phyloP scores from a whole-genome alignment of 805 yeast species.

The Metschnikowia kunwiensis region DNA sequence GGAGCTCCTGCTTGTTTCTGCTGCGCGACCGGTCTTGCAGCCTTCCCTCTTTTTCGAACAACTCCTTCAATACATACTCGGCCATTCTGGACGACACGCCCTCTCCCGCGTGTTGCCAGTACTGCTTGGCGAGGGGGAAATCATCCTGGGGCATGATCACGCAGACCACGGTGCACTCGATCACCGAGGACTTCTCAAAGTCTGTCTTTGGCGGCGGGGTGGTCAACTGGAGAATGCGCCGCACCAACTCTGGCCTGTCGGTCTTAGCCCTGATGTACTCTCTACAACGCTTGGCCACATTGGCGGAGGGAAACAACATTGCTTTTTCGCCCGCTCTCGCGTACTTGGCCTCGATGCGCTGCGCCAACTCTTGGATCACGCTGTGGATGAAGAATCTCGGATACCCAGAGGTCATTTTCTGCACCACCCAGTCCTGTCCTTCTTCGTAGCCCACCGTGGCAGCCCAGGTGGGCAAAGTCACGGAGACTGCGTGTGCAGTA shows the following conservation, averaged over 20 bases:
- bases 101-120: slow-evolving; percentile 98
- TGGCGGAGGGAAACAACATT: slow-evolving; percentile 73
- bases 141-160: slow-evolving; percentile 70
- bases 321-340: slow-evolving; percentile 77
- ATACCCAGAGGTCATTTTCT: slow-evolving; percentile 80
- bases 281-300: slow-evolving; percentile 80
- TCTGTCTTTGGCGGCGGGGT: slow-evolving; percentile 63
- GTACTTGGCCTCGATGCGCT: slow-evolving; percentile 58
- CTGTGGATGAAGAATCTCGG: slow-evolving; percentile 79
- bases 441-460: slow-evolving; percentile 91
- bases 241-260: slow-evolving; percentile 25
- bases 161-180: slow-evolving; percentile 69
- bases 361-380: slow-evolving; percentile 54
- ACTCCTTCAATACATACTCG: slow-evolving; percentile 72
- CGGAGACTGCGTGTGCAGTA: slow-evolving; percentile 91
- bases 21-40: slow-evolving; percentile 14
- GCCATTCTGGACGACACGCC: slow-evolving; percentile 91
- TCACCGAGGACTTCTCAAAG: slow-evolving; percentile 55
- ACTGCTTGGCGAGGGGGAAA: slow-evolving; percentile 67
- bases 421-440: slow-evolving; percentile 77
- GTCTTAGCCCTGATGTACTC: slow-evolving; percentile 57
- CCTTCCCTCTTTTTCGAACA: slow-evolving; percentile 29
- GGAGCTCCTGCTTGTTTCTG: slow-evolving; percentile 33
- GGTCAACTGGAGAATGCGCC: slow-evolving; percentile 68
- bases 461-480: slow-evolving; percentile 92